Evolutionary conservation across 1,139 yeast genomes (phyloP), one percentile per base, ranked within the genome.

Genomic region (Suhomyces kunorum): DNA sequence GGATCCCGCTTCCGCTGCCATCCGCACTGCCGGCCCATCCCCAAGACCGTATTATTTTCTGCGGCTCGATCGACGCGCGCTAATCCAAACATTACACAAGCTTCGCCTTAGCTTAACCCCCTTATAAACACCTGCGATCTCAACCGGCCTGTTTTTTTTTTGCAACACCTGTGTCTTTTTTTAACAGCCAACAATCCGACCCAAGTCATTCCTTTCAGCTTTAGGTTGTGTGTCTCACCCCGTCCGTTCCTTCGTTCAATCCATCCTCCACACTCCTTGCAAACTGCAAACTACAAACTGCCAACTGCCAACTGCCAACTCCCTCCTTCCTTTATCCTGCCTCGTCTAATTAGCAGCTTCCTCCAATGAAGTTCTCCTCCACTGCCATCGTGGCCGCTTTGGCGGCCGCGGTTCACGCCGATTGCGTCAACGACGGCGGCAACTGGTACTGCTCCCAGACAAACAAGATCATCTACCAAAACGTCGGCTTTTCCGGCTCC

Each of bases 361-460:
- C 5, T 14, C 27, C 12, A 32, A 58, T 58, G 62, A 55, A 53
- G 53, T 50, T 55, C 41, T 32, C 59, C 27, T 37, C 49, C 29
- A 47, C 60, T 12, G 51, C 59, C 36, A 49, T 68, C 25, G 53
- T 63, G 42, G 52, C 70, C 34, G 42, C 55, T 17, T 55, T 63
- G 39, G 51, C 70, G 28, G 45, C 57, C 24, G 52, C 65, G 29
- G 63, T 61, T 19, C 68, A 68, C 29, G 63, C 66, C 18, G 71
- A 58, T 32, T 79, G 81, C 48, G 54, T 70, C 31, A 61, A 65
- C 47, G 68, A 67, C 37, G 72, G 66, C 45, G 96, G 96, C 49
- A 88, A 87, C 76, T 86, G 83, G 73, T 89, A 84, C 77, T 88
- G 97, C 68, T 66, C 76, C 49, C 63, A 78, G 48, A 86, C 88